Percentiles rank a stretch among this genome's conserved stretches.
phyloP scores from a whole-genome alignment of 2,329 filamentous ascomycete genomes.

The Thermothelomyces thermophilus region DNA sequence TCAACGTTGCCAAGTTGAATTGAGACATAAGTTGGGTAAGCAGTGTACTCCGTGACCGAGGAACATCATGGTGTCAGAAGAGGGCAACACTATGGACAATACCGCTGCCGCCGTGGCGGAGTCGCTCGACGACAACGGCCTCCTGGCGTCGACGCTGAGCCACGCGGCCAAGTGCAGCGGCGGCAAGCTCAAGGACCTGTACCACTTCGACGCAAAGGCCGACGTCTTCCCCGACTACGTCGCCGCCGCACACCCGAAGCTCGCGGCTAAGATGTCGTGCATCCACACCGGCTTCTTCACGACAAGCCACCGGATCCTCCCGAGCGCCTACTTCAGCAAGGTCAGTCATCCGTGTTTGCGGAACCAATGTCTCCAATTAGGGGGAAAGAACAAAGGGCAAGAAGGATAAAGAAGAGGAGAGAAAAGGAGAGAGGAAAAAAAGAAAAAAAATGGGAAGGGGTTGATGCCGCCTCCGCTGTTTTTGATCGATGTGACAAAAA shows the following conservation, averaged over 20 bases:
- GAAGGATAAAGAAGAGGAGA: no score
- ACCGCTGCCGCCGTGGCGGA: conserved; percentile 39
- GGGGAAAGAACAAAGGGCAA: no score
- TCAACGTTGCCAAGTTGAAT: background rate
- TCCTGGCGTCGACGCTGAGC: conserved; percentile 46
- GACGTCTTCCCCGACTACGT: conserved; percentile 44
- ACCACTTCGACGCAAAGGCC: conserved; percentile 49
- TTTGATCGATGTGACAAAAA: no score
- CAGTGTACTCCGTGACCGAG: background rate
- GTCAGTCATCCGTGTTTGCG: no score
- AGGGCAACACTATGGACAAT: conserved; percentile 50
- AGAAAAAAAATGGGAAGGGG: no score
- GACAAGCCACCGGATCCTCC: conserved; percentile 42
- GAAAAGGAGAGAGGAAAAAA: no score
- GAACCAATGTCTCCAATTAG: no score
- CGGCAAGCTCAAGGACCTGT: conserved; percentile 42
- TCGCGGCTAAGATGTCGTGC: conserved; percentile 45
- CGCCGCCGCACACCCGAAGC: conserved; percentile 33
- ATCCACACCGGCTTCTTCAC: conserved; percentile 45
- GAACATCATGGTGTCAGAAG: no score
- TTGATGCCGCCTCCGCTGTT: no score
- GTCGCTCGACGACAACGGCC: conserved; percentile 40
- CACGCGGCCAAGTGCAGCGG: conserved; percentile 40
- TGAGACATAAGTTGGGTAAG: background rate
- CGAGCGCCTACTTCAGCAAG: conserved; percentile 40